A percentile compares a stretch with the other conserved stretches of the same genome.
Evolutionary conservation across 495 filamentous ascomycete genomes (phyloP).

Genomic region (Aspergillus incahuasiensis): DNA sequence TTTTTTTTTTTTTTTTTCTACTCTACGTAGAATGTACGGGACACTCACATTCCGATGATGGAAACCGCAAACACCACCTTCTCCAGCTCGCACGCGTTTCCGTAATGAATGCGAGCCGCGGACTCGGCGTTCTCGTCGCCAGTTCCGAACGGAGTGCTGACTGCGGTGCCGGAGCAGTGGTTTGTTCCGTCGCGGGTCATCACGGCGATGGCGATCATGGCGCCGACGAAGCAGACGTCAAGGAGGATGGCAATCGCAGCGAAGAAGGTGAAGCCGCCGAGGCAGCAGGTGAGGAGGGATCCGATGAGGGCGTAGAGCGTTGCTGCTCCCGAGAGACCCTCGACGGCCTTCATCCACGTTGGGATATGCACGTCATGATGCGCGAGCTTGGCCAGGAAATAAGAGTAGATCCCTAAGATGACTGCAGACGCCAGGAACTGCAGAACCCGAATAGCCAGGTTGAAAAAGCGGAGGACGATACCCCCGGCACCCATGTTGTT

Average conservation of each 20-base stretch:
- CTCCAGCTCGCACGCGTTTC: slow-evolving; percentile 63
- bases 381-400: slow-evolving; percentile 45
- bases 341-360: slow-evolving; percentile 67
- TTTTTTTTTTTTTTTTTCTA: no score
- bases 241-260: slow-evolving; percentile 67
- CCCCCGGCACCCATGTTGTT: slow-evolving; percentile 45
- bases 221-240: slow-evolving; percentile 76
- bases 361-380: slow-evolving; percentile 56
- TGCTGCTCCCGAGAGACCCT: slow-evolving; percentile 72
- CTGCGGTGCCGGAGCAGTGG: slow-evolving; percentile 57
- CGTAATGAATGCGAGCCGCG: slow-evolving; percentile 34
- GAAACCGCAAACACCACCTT: slow-evolving; percentile 71
- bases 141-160: slow-evolving; percentile 62
- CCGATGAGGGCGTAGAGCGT: slow-evolving; percentile 68
- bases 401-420: slow-evolving; percentile 77
- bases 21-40: no score
- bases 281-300: slow-evolving; percentile 67
- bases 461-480: slow-evolving; percentile 56
- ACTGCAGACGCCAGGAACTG: slow-evolving; percentile 67
- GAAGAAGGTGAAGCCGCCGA: slow-evolving; percentile 73
- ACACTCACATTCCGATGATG: slow-evolving; percentile 69
- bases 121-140: slow-evolving; percentile 46
- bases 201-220: slow-evolving; percentile 73
- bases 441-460: slow-evolving; percentile 61
- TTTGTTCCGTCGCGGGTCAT: slow-evolving; percentile 61